Conservation (phyloP, 257 asterid genomes). For the Lycium barbarum region DNA sequence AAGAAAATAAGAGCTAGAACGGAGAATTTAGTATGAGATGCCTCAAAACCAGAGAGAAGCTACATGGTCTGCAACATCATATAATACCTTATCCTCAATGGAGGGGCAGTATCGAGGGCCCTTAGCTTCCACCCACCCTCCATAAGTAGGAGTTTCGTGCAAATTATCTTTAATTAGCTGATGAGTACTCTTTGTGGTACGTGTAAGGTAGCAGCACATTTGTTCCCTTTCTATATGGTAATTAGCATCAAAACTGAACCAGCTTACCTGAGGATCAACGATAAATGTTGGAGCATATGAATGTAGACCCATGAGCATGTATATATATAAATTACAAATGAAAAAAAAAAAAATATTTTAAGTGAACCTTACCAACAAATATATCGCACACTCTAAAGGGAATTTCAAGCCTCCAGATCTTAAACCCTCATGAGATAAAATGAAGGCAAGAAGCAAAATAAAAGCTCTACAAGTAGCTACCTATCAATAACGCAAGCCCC, state of each 20-base stretch:
- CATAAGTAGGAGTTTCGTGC: slow-evolving; percentile 98
- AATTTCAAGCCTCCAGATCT: slow-evolving; percentile 16
- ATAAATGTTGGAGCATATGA: not conserved
- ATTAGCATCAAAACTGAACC: slow-evolving; percentile 96
- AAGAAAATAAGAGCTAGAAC: slow-evolving; percentile 19
- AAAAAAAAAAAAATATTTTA: not conserved
- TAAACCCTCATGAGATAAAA: not conserved
- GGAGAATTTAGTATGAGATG: not conserved
- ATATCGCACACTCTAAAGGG: not conserved
- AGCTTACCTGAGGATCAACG: slow-evolving; percentile 65
- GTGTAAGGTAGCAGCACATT: slow-evolving; percentile 96
- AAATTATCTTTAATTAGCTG: slow-evolving; percentile 81
- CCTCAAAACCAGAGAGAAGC: slow-evolving; percentile 19
- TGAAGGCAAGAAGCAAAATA: slow-evolving; percentile 6
- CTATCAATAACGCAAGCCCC: slow-evolving; percentile 1
- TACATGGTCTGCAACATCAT: slow-evolving; percentile 24
- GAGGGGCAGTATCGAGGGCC: slow-evolving; percentile 99
- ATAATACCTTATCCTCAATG: slow-evolving; percentile 91
- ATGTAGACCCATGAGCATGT: not conserved
- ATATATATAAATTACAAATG: not conserved
- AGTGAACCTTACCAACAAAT: slow-evolving; percentile 10
- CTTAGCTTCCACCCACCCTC: slow-evolving; percentile 99
- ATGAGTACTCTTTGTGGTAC: slow-evolving; percentile 90
- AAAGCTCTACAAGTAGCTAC: slow-evolving; percentile 13
- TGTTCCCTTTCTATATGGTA: slow-evolving; percentile 87